Evolutionary conservation across 768 basidiomycete species (phyloP), one percentile per base, ranked within the genome.

Genomic region (Russula abietina): DNA sequence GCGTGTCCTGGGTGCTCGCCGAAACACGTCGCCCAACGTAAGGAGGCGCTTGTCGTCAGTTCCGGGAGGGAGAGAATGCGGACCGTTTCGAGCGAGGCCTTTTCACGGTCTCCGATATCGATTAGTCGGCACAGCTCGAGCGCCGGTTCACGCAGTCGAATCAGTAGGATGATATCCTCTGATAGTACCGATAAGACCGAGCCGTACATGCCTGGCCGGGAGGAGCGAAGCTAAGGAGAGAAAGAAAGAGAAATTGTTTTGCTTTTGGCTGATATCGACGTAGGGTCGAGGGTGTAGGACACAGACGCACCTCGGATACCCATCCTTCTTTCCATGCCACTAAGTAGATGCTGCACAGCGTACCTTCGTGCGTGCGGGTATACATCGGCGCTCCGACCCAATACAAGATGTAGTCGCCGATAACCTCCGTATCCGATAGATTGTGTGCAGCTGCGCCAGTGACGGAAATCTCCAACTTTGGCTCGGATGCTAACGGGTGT

Each of bases 241-340:
- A 3, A 36, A n/a, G 10, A 12, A 14, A 24, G 3, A 16, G 24
- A 41, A 4, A 17, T n/a, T 12, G 38, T 46, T 46, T 11, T 32
- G 16, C 3, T 53, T 32, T 6, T 30, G 59, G 22, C 11, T 43
- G 32, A 46, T 11, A 32, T 39, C 11, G 19, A n/a, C 22, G 41
- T 4, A 1, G 30, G 39, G 22, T 4, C 7, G 14, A 16, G 14
- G 24, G 22, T 32, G 33, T 11, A 32, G 32, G 24, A 1, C 3
- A 39, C n/a, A 30, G 22, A 51, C 61, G 38, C 30, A 62, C 61
- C 61, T 57, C 55, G 30, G 38, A 33, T 2, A 57, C 41, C 61
- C 61, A 62, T 43, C 61, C 61, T 11, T 62, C 61, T n/a, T 62
- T 57, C 61, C 61, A 62, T 11, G 61, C 61, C 2, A 62, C 22